Conservation (phyloP, 768 basidiomycete genomes). For the Xerocomus brunneocitrinus region DNA sequence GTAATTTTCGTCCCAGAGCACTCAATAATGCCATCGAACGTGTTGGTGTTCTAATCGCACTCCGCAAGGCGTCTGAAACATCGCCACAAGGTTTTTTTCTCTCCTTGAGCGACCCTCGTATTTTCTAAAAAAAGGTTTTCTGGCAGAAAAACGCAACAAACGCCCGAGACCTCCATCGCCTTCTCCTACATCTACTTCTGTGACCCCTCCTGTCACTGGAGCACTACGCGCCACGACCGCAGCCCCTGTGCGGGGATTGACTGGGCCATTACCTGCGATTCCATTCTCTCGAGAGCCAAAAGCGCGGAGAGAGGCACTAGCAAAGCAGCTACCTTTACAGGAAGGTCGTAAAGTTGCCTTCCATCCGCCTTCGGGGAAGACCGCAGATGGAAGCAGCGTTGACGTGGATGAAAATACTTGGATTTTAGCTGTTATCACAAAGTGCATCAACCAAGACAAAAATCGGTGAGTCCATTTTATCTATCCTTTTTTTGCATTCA, state of each 20-base stretch:
- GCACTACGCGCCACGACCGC: slow-evolving; percentile 12
- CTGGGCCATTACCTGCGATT: slow-evolving; percentile 47
- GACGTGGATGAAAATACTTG: slow-evolving; percentile 52
- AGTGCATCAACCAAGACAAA: slow-evolving; percentile 67
- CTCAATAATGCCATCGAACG: slow-evolving; percentile 70
- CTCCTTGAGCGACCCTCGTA: neutral
- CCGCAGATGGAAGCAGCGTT: slow-evolving; percentile 44
- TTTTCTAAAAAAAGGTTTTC: neutral
- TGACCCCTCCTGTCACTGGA: slow-evolving; percentile 24
- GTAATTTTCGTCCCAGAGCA: slow-evolving; percentile 41
- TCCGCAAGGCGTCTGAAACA: slow-evolving; percentile 67
- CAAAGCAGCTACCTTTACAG: slow-evolving; percentile 62
- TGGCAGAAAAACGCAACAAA: slow-evolving; percentile 69
- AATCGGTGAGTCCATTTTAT: slow-evolving; percentile 43
- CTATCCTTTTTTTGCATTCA: neutral
- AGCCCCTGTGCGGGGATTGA: slow-evolving; percentile 45
- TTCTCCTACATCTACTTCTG: slow-evolving; percentile 47
- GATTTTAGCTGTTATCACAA: slow-evolving; percentile 77
- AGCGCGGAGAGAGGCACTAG: slow-evolving; percentile 56
- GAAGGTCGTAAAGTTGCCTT: slow-evolving; percentile 79
- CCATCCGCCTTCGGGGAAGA: slow-evolving; percentile 60
- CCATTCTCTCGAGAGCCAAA: slow-evolving; percentile 65
- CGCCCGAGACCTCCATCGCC: slow-evolving; percentile 72
- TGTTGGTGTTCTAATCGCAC: slow-evolving; percentile 62
- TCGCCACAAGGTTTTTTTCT: slow-evolving; percentile 47